Evolutionary conservation across 768 basidiomycete genomes (phyloP).

Genomic region (Tricholoma hemisulphureum): DNA sequence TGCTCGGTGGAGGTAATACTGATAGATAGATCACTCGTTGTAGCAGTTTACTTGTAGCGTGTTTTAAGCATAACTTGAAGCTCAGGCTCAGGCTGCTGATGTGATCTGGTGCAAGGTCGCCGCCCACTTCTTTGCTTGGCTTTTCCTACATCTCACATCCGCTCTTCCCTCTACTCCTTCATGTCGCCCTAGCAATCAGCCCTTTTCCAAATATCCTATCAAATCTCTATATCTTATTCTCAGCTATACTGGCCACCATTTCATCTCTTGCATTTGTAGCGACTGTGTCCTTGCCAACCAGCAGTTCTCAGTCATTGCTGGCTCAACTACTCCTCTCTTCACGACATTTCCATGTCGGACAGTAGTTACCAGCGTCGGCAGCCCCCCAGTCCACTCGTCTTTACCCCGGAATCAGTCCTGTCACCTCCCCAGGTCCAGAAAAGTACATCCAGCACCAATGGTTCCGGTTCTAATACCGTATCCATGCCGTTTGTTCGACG

Average conservation of each 20-base stretch:
- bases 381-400: slow-evolving; percentile 80
- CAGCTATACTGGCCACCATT: slow-evolving; percentile 20
- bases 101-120: slow-evolving; percentile 13
- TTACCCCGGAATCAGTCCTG: slow-evolving; percentile 64
- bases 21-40: not conserved
- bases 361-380: slow-evolving; percentile 50
- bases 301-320: slow-evolving; percentile 20
- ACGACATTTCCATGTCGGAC: slow-evolving; percentile 45
- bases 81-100: no score
- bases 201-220: slow-evolving; percentile 13
- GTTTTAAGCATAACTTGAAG: not conserved
- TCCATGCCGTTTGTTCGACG: slow-evolving; percentile 92
- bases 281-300: slow-evolving; percentile 8
- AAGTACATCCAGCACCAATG: slow-evolving; percentile 36
- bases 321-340: slow-evolving; percentile 15
- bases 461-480: slow-evolving; percentile 69
- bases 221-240: slow-evolving; percentile 14
- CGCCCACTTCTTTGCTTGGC: not conserved
- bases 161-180: slow-evolving; percentile 21
- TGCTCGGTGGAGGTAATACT: not conserved
- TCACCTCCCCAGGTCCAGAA: slow-evolving; percentile 47
- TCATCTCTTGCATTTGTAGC: slow-evolving; percentile 3
- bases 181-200: slow-evolving; percentile 28
- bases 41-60: not conserved
- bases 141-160: slow-evolving; percentile 23